Base-by-base conservation (phyloP, 2,329 filamentous ascomycete species). In the Periconia macrospinosa region DNA sequence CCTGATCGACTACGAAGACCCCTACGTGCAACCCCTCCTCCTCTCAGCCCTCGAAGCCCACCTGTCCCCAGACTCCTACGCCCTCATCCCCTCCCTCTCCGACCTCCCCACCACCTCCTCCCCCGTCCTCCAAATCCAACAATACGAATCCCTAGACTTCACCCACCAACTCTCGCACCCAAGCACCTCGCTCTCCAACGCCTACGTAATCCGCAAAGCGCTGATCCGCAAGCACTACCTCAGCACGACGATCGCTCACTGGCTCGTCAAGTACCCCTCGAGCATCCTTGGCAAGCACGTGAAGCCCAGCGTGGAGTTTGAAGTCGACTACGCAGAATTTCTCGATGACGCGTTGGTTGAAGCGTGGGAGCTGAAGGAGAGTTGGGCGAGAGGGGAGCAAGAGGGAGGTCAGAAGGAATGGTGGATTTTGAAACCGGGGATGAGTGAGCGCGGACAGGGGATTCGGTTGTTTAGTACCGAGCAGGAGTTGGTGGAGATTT, bases 361-460 rank as follows among this genome's bases (percentile, higher is more conserved):
- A 72, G 89, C 90, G 0, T 97, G 89, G 71, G 94, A 97, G 67
- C 76, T 99, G 48, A 82, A 87, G 18, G 90, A 91, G 52, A 92
- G 89, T 62, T 82, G 95, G 73, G 83, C 84, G 30, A 80, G 80
- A 44, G 75, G 72, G 8, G 14, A 83, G 44, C 75, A 73, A 1
- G 71, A 74, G 23, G 67, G 65, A 2, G 52, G 55, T 13, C 61
- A 74, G 30, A 81, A 83, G 54, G 86, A 95, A 70, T 99, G 93
- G 93, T 99, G 94, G 94, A 97, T 99, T 61, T 75, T 99, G 55
- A 99, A 99, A 76, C 93, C 94, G 0, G 89, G 93, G 9, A 97
- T 99, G 94, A 96, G 91, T 72, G 94, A 99, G 70, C 84, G 93
- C 20, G 94, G 93, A 0, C 92, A 97, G 71, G 94, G 94, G 1